Conservation (phyloP, 192 early-diverging fungal species). For the Coemansia biformis region DNA sequence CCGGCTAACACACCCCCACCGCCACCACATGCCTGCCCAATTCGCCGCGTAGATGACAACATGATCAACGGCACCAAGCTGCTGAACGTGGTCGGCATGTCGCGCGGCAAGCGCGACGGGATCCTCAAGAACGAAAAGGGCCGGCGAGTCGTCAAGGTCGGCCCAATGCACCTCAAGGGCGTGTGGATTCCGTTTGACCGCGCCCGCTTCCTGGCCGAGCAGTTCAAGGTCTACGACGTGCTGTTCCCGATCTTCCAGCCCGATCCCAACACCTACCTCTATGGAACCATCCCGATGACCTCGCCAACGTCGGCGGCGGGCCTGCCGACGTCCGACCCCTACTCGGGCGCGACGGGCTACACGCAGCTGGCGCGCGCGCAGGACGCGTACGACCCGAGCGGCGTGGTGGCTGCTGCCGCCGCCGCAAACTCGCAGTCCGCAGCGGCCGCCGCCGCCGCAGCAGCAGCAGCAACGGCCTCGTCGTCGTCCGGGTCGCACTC, state of each 20-base stretch:
- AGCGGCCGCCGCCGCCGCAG: conserved; percentile 6
- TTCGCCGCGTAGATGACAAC: conserved; percentile 72
- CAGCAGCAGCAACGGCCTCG: conserved; percentile 8
- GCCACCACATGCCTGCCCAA: too few relatives aligned
- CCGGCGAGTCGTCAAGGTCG: conserved; percentile 77
- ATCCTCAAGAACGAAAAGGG: conserved; percentile 86
- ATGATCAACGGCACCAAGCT: conserved; percentile 87
- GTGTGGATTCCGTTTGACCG: conserved; percentile 77
- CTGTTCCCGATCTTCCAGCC: conserved; percentile 73
- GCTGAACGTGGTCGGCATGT: conserved; percentile 82
- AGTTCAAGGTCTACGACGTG: conserved; percentile 68
- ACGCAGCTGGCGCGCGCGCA: conserved; percentile 39
- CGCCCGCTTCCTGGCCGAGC: conserved; percentile 58
- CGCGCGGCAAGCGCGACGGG: conserved; percentile 78
- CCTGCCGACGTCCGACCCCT: conserved; percentile 30
- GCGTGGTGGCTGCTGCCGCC: conserved; percentile 12
- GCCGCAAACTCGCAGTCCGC: conserved; percentile 1
- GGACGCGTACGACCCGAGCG: conserved; percentile 29
- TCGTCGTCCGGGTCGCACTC: conserved; percentile 35
- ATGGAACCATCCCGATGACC: conserved; percentile 48
- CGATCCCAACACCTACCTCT: conserved; percentile 63
- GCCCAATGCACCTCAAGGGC: conserved; percentile 82
- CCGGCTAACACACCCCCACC: too few relatives aligned
- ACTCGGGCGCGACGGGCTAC: conserved; percentile 35
- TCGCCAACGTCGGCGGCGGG: conserved; percentile 44